Evolutionary conservation across 495 filamentous ascomycete genomes (phyloP).

Genomic region (Penicillium diatomitis): DNA sequence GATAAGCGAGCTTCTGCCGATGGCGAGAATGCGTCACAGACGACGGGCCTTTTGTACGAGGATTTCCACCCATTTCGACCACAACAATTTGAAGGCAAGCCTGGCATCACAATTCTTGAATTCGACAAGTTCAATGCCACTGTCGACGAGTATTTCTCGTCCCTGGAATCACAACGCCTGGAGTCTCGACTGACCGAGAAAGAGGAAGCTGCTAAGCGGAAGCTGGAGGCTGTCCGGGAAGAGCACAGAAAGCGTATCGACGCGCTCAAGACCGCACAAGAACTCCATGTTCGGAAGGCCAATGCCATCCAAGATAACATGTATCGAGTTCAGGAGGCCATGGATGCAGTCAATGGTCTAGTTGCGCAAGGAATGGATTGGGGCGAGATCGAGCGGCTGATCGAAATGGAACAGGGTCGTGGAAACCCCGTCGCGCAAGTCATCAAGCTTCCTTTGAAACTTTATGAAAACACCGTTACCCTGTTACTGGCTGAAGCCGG

Average conservation of each 20-base stretch:
- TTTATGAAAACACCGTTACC: constrained; percentile 82
- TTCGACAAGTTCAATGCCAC: constrained; percentile 84
- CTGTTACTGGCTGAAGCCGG: constrained; percentile 65
- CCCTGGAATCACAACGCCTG: constrained; percentile 86
- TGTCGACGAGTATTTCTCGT: constrained; percentile 94
- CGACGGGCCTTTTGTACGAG: constrained; percentile 62
- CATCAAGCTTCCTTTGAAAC: constrained; percentile 80
- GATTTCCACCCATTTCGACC: constrained; percentile 95
- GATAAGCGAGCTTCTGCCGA: constrained; percentile 25
- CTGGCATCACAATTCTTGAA: constrained; percentile 54
- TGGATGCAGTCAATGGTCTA: constrained; percentile 80
- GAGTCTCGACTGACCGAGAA: constrained; percentile 73
- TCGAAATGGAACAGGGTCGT: constrained; percentile 73
- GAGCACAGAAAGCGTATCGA: constrained; percentile 80
- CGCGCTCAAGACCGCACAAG: constrained; percentile 68
- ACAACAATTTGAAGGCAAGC: constrained; percentile 65
- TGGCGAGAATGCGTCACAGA: constrained; percentile 31
- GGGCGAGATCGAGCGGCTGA: constrained; percentile 77
- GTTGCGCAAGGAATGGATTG: constrained; percentile 94
- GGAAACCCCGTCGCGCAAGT: constrained; percentile 79
- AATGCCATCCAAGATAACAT: constrained; percentile 82
- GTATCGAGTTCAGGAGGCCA: constrained; percentile 82
- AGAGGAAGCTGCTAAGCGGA: constrained; percentile 70
- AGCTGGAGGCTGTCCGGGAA: constrained; percentile 67
- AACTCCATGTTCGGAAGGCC: constrained; percentile 80